Conservation (phyloP, 176 grass and related monocot genomes). For the Phoenix roebelenii region DNA sequence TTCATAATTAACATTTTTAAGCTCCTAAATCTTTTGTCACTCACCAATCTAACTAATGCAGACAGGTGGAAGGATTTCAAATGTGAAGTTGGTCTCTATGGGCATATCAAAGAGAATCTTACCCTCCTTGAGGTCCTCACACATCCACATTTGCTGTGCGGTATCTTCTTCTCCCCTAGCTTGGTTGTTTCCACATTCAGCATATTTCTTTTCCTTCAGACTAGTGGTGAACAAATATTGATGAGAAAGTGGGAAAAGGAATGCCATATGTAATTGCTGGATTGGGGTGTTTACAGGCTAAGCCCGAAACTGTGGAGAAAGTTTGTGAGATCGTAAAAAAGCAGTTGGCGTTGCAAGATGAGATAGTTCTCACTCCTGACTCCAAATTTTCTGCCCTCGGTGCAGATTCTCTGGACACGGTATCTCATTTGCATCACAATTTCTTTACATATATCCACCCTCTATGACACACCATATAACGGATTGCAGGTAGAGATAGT, state of each 20-base stretch:
- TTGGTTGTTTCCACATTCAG: neutral
- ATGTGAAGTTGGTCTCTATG: conserved; percentile 21
- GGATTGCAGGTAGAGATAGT: conserved; percentile 67
- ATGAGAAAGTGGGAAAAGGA: too few species aligned
- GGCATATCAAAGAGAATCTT: conserved; percentile 12
- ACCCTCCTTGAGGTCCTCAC: conserved; percentile 17
- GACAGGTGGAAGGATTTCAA: conserved; percentile 23
- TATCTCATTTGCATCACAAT: conserved; percentile 4
- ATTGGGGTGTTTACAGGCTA: conserved; percentile 27
- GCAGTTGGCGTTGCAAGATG: conserved; percentile 56
- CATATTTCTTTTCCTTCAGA: too few species aligned
- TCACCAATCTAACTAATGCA: conserved; percentile 17
- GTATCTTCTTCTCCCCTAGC: conserved; percentile 15
- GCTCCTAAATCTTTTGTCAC: neutral
- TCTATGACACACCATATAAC: too few species aligned
- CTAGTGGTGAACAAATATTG: too few species aligned
- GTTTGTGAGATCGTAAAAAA: conserved; percentile 66
- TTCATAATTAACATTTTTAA: too few species aligned
- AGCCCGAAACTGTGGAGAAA: conserved; percentile 61
- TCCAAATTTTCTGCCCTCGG: conserved; percentile 56
- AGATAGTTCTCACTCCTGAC: conserved; percentile 32
- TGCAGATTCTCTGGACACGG: conserved; percentile 83
- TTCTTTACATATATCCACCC: too few species aligned
- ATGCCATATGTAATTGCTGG: neutral
- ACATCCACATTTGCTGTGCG: conserved; percentile 30